Evolutionary conservation across 2,329 filamentous ascomycete species (phyloP).

Genomic region (Epichloe typhina): DNA sequence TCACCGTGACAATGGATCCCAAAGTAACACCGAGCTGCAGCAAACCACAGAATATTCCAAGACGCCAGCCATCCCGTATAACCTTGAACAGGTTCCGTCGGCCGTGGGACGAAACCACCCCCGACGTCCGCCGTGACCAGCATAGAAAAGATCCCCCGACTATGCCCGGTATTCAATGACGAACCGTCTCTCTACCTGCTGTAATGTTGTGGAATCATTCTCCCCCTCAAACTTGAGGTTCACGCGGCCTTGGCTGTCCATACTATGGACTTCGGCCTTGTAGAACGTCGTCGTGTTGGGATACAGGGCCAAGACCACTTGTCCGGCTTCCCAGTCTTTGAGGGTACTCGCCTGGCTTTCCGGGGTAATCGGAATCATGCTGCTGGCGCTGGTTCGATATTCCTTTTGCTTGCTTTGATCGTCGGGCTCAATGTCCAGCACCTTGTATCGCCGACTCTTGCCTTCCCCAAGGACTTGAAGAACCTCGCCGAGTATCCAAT

Average conservation of each 20-base stretch:
- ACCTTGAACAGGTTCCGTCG: neutral
- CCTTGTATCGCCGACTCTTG: constrained; percentile 65
- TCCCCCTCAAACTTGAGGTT: constrained; percentile 69
- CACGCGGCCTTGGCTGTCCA: constrained; percentile 41
- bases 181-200: constrained; percentile 62
- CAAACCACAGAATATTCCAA: neutral
- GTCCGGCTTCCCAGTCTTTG: constrained; percentile 50
- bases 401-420: constrained; percentile 51
- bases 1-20: neutral
- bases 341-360: constrained; percentile 34
- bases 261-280: constrained; percentile 66
- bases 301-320: constrained; percentile 64
- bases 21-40: neutral
- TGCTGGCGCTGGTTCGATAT: constrained; percentile 59
- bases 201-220: constrained; percentile 58
- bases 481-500: constrained; percentile 69
- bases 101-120: neutral
- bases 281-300: constrained; percentile 80
- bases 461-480: constrained; percentile 63
- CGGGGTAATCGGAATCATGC: constrained; percentile 64
- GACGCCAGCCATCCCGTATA: neutral
- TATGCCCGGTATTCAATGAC: constrained; percentile 56
- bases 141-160: too few relatives aligned
- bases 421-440: constrained; percentile 68
- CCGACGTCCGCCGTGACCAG: too few relatives aligned